A percentile compares a stretch with the other conserved stretches of the same genome.
Evolutionary conservation across 2,329 filamentous ascomycete species (phyloP).

Genomic region (Fusarium liriodendri): DNA sequence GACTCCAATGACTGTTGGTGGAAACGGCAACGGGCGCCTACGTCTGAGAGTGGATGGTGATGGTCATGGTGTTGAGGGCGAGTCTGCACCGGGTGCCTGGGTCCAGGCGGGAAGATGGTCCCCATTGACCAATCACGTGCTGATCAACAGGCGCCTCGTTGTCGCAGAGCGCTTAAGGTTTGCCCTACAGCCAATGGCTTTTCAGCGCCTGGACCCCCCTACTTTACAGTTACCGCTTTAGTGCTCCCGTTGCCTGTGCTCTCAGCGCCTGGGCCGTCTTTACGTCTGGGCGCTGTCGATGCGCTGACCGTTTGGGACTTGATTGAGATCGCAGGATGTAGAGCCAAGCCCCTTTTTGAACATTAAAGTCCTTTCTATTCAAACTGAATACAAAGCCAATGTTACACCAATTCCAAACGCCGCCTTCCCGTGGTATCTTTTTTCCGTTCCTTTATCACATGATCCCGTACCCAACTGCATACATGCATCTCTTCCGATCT

Average conservation of each 20-base stretch:
- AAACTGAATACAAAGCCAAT: background rate
- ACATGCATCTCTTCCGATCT: constrained; percentile 50
- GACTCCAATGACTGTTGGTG: background rate
- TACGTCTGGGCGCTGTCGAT: background rate
- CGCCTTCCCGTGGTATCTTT: constrained; percentile 1
- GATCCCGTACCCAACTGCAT: constrained; percentile 44
- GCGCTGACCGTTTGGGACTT: background rate
- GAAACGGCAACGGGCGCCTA: constrained; percentile 31
- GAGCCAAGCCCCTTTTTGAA: background rate
- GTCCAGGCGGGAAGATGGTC: background rate
- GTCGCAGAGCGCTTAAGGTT: constrained; percentile 21
- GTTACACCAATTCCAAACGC: constrained; percentile 1
- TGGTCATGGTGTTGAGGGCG: constrained; percentile 7
- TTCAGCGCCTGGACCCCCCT: background rate
- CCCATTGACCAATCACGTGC: constrained; percentile 15
- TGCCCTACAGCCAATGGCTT: background rate
- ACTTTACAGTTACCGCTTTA: background rate
- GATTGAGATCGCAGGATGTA: background rate
- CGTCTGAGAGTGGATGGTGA: constrained; percentile 6
- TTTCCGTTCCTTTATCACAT: background rate
- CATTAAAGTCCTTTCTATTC: background rate
- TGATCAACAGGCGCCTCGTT: constrained; percentile 8
- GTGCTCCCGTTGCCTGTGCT: background rate
- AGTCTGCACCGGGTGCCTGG: constrained; percentile 21
- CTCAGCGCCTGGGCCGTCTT: background rate